Percentiles rank a stretch among this genome's conserved stretches.
These are phyloP conservation scores for Neocatenulostroma microsporum DNA, from an alignment of 2,329 filamentous ascomycete genomes.

Conservation along the genomic window DNA sequence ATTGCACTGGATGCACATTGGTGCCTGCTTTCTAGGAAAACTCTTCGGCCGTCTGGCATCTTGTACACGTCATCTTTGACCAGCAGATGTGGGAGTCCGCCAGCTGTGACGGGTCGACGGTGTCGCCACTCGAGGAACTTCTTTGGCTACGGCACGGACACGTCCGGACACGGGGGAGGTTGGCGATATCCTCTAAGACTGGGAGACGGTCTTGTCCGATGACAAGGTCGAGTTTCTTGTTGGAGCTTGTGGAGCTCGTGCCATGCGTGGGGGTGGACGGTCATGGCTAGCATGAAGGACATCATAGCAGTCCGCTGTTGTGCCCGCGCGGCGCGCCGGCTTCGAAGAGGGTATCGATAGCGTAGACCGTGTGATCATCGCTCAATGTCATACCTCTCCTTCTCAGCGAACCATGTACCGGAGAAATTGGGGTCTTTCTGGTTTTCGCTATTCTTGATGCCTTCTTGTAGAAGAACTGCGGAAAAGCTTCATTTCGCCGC, in stretches of 20 bases:
- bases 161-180: conserved; percentile 25
- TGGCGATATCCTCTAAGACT: conserved; percentile 27
- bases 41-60: background rate
- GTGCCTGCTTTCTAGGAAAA: background rate
- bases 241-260: conserved; percentile 13
- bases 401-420: conserved; percentile 20
- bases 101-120: conserved; percentile 24
- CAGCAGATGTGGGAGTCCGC: conserved; percentile 26
- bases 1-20: background rate
- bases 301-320: conserved; percentile 24
- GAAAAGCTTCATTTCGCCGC: conserved; percentile 23
- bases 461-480: conserved; percentile 28
- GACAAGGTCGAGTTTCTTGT: conserved; percentile 28
- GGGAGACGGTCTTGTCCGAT: conserved; percentile 39
- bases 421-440: conserved; percentile 18
- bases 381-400: no score
- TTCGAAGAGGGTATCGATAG: conserved; percentile 23
- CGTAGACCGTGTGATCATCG: conserved; percentile 14
- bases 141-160: conserved; percentile 26
- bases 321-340: conserved; percentile 21
- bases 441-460: conserved; percentile 19
- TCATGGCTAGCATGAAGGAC: conserved; percentile 23
- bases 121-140: conserved; percentile 29
- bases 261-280: conserved; percentile 14
- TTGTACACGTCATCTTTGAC: conserved; percentile 29